phyloP scores from a whole-genome alignment of 2,329 filamentous ascomycete species.

The Aspergillus phoenicis region DNA sequence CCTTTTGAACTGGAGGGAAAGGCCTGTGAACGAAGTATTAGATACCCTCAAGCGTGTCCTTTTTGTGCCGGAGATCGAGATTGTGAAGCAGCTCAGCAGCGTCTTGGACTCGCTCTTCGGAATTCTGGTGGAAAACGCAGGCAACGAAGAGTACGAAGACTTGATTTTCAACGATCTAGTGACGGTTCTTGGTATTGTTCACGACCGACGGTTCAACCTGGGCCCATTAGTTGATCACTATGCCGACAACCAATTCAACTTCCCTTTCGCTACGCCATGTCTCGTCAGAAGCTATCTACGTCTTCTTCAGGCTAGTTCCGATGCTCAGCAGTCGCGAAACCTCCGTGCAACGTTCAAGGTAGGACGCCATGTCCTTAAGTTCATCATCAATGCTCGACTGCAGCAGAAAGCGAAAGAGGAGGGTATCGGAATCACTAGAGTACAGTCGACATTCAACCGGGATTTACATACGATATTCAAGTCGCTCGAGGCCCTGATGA shows the following conservation, averaged over 20 bases:
- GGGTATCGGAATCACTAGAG: slow-evolving; percentile 77
- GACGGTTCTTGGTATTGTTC: slow-evolving; percentile 86
- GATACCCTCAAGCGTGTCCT: slow-evolving; percentile 78
- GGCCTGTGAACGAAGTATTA: slow-evolving; percentile 70
- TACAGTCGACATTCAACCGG: slow-evolving; percentile 72
- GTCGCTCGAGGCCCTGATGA: slow-evolving; percentile 85
- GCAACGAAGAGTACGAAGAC: slow-evolving; percentile 89
- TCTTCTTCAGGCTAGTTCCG: slow-evolving; percentile 77
- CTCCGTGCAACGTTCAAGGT: slow-evolving; percentile 93
- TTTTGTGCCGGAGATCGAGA: slow-evolving; percentile 95
- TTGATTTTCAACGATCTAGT: slow-evolving; percentile 88
- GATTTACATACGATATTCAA: slow-evolving; percentile 88
- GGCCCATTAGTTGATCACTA: slow-evolving; percentile 90
- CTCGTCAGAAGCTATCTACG: slow-evolving; percentile 84
- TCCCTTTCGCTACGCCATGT: slow-evolving; percentile 87
- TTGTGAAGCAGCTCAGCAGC: slow-evolving; percentile 88
- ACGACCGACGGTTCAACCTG: slow-evolving; percentile 91
- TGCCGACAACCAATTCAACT: slow-evolving; percentile 84
- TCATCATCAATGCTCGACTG: slow-evolving; percentile 84
- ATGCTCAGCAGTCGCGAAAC: slow-evolving; percentile 79
- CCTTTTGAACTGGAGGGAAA: slow-evolving; percentile 82
- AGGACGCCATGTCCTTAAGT: slow-evolving; percentile 86
- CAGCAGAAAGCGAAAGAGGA: slow-evolving; percentile 89
- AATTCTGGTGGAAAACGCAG: slow-evolving; percentile 86
- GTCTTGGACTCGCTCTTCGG: slow-evolving; percentile 91